Evolutionary conservation across 306 rosid genomes (phyloP), one percentile per base, ranked within the genome.

Genomic region (Vachellia collinsii): DNA sequence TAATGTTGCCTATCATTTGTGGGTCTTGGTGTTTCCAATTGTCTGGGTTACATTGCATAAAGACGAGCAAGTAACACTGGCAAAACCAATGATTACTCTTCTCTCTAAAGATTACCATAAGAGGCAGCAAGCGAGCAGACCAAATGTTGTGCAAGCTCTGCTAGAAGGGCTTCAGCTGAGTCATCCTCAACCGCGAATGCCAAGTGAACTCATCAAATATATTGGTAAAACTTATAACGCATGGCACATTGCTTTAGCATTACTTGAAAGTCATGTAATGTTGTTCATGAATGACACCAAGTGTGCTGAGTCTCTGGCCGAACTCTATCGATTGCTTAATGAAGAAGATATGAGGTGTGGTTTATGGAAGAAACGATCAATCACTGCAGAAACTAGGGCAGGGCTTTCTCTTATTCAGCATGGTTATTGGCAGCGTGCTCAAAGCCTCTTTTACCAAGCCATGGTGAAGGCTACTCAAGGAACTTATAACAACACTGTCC

Each of bases 291-390:
- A 88, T 86, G 99, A 96, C 34, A 86, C 97, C 65, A 96, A 96
- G 84, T 93, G 98, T 68, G 90, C 97, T 0, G 99, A 96, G 86
- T 96, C 99, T 74, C 86, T 96, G 82, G 98, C 97, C 13, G 99
- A 96, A 85, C 98, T 96, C 71, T 96, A 96, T 86, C 97, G 97
- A 43, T 86, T 96, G 88, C 99, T 96, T 67, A 96, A 90, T 82
- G 99, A 96, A 84, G 99, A 96, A 80, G 99, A 96, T 84, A 96
- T 93, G 99, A 88, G 98, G 83, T 93, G 98, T 87, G 99, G 98
- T 66, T 81, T 96, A 66, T 96, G 99, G 99, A 96, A 93, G 91
- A 93, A 92, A 85, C 92, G 92, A 83, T 90, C 97, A 61, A 84
- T 87, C 74, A 90, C 97, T 68, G 97, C 97, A 74, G 99, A 96